Evolutionary conservation across 1,139 yeast genomes (phyloP), one percentile per base, ranked within the genome.

Genomic region (Eremothecium coryli): DNA sequence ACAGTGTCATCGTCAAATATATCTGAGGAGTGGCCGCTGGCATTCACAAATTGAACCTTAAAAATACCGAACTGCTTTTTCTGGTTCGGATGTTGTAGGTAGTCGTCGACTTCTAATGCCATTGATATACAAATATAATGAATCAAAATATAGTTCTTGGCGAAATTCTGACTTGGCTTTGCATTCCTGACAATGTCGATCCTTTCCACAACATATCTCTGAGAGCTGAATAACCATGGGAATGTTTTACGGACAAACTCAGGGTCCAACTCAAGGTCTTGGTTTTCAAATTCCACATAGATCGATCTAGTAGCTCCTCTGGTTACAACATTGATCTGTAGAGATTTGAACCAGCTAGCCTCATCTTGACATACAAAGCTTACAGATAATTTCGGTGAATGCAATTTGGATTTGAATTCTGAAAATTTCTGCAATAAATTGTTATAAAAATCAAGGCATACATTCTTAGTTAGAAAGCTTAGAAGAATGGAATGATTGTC

Each of bases 81-180:
- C 60, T 23, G 68, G 50, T 41, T 62, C 55, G 56, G 71, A 51
- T 59, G 65, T 53, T 65, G 75, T 52, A 62, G 70, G 66, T 67
- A 70, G 50, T 80, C 82, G 31, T 82, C 80, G 15, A 88, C 84
- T 46, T 80, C 82, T 40, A 82, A 73, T 4, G 96, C 95, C 52
- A 81, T 73, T n/a, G 82, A 71, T 43, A 86, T 79, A 49, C 77
- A 78, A 36, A 82, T 72, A 52, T 82, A 86, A 50, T 84, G 85
- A 35, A 82, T 73, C 53, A 86, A 81, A 2, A 84, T 90, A 53
- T 85, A 85, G 40, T 79, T 73, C 39, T 76, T 76, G 49, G 79
- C 85, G 68, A 70, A 52, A 66, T 74, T 48, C 73, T 75, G 51
- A 70, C 76, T 50, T 11, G 31, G 23, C 5, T 18, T 18, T 32